phyloP scores from a whole-genome alignment of 2,329 filamentous ascomycete species.

The Catunica adiposa region DNA sequence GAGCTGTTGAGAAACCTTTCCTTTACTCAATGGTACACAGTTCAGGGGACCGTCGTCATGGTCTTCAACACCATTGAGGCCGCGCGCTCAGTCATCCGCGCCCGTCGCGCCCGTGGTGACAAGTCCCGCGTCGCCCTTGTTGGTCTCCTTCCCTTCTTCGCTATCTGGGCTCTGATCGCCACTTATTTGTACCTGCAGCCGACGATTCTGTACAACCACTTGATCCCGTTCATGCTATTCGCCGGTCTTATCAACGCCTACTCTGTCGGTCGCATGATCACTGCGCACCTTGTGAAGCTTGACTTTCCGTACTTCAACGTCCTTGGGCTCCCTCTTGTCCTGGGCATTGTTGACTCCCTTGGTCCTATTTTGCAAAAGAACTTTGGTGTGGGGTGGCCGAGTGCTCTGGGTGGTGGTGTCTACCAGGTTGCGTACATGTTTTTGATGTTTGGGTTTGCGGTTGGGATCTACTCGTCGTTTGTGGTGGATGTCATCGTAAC shows the following conservation, averaged over 20 bases:
- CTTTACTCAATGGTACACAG: conserved; percentile 86
- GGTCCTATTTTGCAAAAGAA: conserved; percentile 49
- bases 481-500: conserved; percentile 93
- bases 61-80: conserved; percentile 71
- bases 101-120: conserved; percentile 58
- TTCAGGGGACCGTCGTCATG: conserved; percentile 67
- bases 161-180: conserved; percentile 59
- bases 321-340: conserved; percentile 58
- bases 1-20: conserved; percentile 53
- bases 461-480: conserved; percentile 94
- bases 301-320: conserved; percentile 86
- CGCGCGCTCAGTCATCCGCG: conserved; percentile 68
- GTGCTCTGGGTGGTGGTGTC: conserved; percentile 54
- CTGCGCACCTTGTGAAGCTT: conserved; percentile 75
- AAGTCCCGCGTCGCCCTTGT: conserved; percentile 57
- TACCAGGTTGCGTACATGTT: conserved; percentile 90
- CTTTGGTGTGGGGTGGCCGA: conserved; percentile 52
- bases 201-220: conserved; percentile 60
- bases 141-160: conserved; percentile 67
- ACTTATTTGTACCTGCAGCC: conserved; percentile 76
- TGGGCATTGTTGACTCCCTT: conserved; percentile 63
- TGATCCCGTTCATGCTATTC: conserved; percentile 81
- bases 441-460: conserved; percentile 62
- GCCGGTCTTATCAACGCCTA: conserved; percentile 86
- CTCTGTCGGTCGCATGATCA: conserved; percentile 89